A percentile compares a stretch with the other conserved stretches of the same genome.
These are phyloP conservation scores for Lactarius tabidus DNA, from an alignment of 768 basidiomycete genomes.

Conservation along the genomic window DNA sequence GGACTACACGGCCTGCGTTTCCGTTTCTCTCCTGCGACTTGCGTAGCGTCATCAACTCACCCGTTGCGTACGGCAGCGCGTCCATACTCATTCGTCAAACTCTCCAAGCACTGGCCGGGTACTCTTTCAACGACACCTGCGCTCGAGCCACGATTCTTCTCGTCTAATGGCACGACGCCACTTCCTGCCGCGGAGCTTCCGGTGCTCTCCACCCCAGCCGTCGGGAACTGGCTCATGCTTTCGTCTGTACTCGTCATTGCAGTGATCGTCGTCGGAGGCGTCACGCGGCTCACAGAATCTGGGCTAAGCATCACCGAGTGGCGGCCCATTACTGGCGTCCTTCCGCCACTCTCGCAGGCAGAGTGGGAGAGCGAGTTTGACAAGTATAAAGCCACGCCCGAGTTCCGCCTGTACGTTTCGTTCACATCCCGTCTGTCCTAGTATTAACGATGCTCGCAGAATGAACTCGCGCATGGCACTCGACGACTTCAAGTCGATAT, in stretches of 20 bases:
- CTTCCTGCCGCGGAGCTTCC: constrained; percentile 38
- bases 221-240: constrained; percentile 80
- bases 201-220: constrained; percentile 59
- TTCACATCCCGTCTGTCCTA: neutral
- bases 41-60: neutral
- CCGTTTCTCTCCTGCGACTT: neutral
- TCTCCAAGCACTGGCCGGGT: constrained; percentile 14
- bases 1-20: neutral
- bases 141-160: constrained; percentile 40
- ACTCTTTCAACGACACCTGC: constrained; percentile 15
- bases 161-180: constrained; percentile 31
- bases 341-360: constrained; percentile 71
- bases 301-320: constrained; percentile 98
- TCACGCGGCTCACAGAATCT: constrained; percentile 95
- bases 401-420: constrained; percentile 82
- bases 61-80: neutral
- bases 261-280: constrained; percentile 92
- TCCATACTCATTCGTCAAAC: neutral
- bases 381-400: constrained; percentile 92
- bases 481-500: constrained; percentile 92
- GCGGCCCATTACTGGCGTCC: constrained; percentile 84
- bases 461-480: constrained; percentile 85
- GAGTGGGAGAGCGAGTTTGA: constrained; percentile 89
- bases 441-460: constrained; percentile 38
- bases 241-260: constrained; percentile 86